Evolutionary conservation across 345 rosid genomes (phyloP), one percentile per base, ranked within the genome.

Genomic region (Eucalyptus grandis): DNA sequence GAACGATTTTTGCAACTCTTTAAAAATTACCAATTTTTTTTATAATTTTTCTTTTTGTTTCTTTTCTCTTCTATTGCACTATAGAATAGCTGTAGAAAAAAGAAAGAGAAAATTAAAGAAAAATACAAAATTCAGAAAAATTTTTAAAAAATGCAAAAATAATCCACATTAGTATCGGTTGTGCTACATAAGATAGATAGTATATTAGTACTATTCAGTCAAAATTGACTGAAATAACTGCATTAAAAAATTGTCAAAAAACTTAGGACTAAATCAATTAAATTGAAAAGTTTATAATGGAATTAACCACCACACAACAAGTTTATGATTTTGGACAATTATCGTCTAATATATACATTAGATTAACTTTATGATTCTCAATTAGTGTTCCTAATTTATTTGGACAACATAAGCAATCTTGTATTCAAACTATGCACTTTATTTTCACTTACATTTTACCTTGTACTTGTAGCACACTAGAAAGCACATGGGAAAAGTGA

Each of bases 171-270:
- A 72, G 14, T 37, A 11, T 2, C 3, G 0, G 1, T 1, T 5
- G 0, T 72, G 27, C 43, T 24, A 37, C 24, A 17, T 31, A 69
- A 34, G 13, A 69, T 9, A 10, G 5, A 9, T 10, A 72, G 13
- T 21, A 72, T 6, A 40, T 19, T 9, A 37, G 5, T 3, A 12
- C 2, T 37, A 6, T 9, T 5, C 4, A 6, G 1, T 4, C 15
- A 72, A 37, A 37, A 37, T 72, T 21, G 6, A 12, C 14, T 19
- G 0, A 72, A 19, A 72, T 3, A 24, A 19, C 82, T 2, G 6
- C 14, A 19, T 37, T 11, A 43, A 21, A 37, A 19, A 72, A 0
- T 72, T 11, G 8, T 37, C 3, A 37, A 72, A 37, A 37, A 5
- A 2, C 7, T 72, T 37, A 37, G 3, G 3, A 72, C 13, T 37